phyloP scores from a whole-genome alignment of 805 yeast genomes.

The Teunomyces kruisii region DNA sequence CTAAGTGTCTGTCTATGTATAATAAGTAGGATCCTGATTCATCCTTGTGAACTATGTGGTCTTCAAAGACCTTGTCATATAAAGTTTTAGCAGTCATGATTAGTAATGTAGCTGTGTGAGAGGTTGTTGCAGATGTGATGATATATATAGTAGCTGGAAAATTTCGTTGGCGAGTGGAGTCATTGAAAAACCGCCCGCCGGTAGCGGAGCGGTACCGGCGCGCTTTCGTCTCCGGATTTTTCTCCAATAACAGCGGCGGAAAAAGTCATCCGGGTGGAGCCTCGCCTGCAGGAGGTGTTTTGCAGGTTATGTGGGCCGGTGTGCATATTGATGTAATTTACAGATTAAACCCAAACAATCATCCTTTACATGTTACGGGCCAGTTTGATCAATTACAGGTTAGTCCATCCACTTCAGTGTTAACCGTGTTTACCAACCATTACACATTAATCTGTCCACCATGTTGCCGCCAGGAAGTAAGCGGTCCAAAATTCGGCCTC shows the following conservation, averaged over 20 bases:
- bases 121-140: background rate
- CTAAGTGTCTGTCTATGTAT: constrained; percentile 95
- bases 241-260: background rate
- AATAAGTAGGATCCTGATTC: constrained; percentile 83
- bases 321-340: background rate
- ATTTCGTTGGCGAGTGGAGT: background rate
- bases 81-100: constrained; percentile 49
- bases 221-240: background rate
- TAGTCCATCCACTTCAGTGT: background rate
- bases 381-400: background rate
- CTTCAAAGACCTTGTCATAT: constrained; percentile 95
- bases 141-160: background rate
- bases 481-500: constrained; percentile 65
- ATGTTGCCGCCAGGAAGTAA: constrained; percentile 32
- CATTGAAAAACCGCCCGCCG: background rate
- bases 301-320: no score
- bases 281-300: background rate
- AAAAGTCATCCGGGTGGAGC: background rate
- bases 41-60: constrained; percentile 88
- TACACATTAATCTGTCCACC: background rate
- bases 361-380: background rate
- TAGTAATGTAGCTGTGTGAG: background rate
- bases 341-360: background rate
- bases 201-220: constrained; percentile 6
- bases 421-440: background rate